phyloP scores from a whole-genome alignment of 371 early-diverging fungal genomes.

The Conidiobolus incongruus region DNA sequence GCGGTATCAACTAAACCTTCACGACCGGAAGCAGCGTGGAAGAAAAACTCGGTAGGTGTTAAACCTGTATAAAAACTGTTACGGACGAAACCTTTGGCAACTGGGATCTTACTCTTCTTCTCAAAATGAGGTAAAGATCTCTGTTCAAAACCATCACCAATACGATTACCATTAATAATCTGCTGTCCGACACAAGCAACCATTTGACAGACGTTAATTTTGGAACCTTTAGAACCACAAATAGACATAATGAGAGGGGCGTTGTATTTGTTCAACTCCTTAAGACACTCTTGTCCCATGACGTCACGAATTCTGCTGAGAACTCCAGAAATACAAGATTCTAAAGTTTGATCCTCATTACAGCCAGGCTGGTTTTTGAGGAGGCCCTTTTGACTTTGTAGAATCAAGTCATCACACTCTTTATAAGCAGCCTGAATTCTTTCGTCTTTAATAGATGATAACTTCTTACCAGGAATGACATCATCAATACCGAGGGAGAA shows the following conservation, averaged over 20 bases:
- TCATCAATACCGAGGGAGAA: slow-evolving; percentile 98
- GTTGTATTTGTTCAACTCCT: slow-evolving; percentile 82
- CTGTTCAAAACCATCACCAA: slow-evolving; percentile 92
- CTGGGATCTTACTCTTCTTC: slow-evolving; percentile 66
- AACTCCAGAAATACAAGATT: slow-evolving; percentile 70
- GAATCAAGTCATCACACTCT: slow-evolving; percentile 69
- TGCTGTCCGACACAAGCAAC: slow-evolving; percentile 99
- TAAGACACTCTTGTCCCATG: slow-evolving; percentile 86
- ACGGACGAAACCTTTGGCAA: slow-evolving; percentile 94
- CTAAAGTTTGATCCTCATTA: slow-evolving; percentile 73
- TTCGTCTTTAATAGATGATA: slow-evolving; percentile 54
- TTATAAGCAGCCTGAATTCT: slow-evolving; percentile 60
- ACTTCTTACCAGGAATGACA: slow-evolving; percentile 70
- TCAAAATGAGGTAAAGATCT: slow-evolving; percentile 95
- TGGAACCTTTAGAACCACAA: slow-evolving; percentile 95
- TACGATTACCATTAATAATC: slow-evolving; percentile 91
- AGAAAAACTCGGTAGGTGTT: slow-evolving; percentile 92
- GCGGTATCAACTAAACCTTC: slow-evolving; percentile 99
- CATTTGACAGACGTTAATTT: slow-evolving; percentile 99
- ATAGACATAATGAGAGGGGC: slow-evolving; percentile 96
- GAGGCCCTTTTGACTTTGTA: slow-evolving; percentile 35
- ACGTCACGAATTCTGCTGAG: slow-evolving; percentile 90
- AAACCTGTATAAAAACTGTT: slow-evolving; percentile 96
- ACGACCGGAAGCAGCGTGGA: slow-evolving; percentile 98
- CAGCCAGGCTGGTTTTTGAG: slow-evolving; percentile 77